A percentile compares a stretch with the other conserved stretches of the same genome.
phyloP scores from a whole-genome alignment of 352 stramenopile species.

The Globisporangium cylindrosporum region DNA sequence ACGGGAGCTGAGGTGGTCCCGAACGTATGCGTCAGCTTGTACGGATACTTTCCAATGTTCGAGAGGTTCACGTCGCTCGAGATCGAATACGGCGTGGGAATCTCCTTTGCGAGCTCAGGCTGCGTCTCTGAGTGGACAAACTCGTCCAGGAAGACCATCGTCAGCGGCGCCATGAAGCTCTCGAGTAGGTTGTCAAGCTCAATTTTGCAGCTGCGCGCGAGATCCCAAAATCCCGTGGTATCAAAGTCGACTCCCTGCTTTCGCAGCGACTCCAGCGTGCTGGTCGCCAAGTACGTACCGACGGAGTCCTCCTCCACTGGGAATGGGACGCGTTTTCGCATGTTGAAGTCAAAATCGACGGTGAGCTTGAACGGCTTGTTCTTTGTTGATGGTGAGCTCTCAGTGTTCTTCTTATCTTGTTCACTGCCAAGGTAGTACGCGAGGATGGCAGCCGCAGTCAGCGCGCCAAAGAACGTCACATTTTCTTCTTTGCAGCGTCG shows the following conservation, averaged over 20 bases:
- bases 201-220: constrained; percentile 9
- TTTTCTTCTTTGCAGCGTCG: constrained; percentile 34
- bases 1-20: not conserved
- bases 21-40: not conserved
- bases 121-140: not conserved
- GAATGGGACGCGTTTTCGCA: not conserved
- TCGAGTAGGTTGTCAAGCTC: constrained; percentile 7
- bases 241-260: not conserved
- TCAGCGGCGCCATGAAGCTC: not conserved
- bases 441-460: constrained; percentile 22
- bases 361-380: constrained; percentile 5
- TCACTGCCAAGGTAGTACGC: not conserved
- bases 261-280: not conserved
- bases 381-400: not conserved
- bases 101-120: not conserved
- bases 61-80: constrained; percentile 7
- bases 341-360: not conserved
- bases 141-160: constrained; percentile 1
- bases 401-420: not conserved
- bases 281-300: not conserved
- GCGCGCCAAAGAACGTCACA: constrained; percentile 34
- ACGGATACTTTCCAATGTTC: constrained; percentile 1
- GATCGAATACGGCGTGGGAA: not conserved
- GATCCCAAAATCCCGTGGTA: constrained; percentile 7
- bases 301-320: not conserved